phyloP scores from a whole-genome alignment of 176 grass and related monocot species.

The Pharus latifolius region DNA sequence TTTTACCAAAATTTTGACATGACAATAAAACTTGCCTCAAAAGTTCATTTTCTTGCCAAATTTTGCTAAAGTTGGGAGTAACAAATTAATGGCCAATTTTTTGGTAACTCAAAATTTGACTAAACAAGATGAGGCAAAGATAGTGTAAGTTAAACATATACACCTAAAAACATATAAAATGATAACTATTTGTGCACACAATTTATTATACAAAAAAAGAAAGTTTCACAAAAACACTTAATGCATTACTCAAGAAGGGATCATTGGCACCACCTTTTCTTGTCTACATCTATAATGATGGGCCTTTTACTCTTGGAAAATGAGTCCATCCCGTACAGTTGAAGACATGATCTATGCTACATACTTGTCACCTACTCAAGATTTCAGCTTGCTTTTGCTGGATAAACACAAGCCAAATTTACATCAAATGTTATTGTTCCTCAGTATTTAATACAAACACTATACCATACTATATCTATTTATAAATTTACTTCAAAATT shows the following conservation, averaged over 20 bases:
- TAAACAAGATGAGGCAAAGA: too few species aligned
- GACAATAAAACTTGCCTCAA: too few species aligned
- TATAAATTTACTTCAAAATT: too few species aligned
- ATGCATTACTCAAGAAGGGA: background rate
- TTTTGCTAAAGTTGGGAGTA: too few species aligned
- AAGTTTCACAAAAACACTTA: background rate
- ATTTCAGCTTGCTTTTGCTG: background rate
- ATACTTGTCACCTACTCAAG: background rate
- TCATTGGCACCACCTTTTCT: background rate
- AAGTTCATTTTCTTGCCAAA: too few species aligned
- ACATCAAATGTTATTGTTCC: background rate
- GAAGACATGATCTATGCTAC: background rate
- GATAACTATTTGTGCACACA: background rate
- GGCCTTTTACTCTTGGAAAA: background rate
- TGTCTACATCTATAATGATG: background rate
- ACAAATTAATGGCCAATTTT: too few species aligned
- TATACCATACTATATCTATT: too few species aligned
- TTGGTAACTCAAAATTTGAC: too few species aligned
- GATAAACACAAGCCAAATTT: background rate
- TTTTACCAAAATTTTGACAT: too few species aligned
- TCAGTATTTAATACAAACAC: too few species aligned
- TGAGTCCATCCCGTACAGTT: background rate
- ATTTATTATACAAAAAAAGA: background rate
- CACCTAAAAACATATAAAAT: too few species aligned
- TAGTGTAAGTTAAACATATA: too few species aligned